Conservation (phyloP, 1,284 basidiomycete species). For the Thelephora terrestris region DNA sequence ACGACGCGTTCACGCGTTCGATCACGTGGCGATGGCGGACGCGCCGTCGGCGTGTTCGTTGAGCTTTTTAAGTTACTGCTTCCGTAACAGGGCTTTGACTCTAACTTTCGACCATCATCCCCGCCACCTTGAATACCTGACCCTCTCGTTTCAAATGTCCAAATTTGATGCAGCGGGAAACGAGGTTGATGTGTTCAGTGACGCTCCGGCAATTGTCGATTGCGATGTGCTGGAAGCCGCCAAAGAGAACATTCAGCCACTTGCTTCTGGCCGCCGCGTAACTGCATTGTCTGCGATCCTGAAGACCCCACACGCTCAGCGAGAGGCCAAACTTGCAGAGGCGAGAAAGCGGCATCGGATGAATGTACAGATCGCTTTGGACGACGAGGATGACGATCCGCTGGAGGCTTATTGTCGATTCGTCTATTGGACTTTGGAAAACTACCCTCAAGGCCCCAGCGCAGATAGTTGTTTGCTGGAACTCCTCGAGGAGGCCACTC, state of each 20-base stretch:
- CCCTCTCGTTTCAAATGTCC: too few relatives aligned
- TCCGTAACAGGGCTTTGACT: too few relatives aligned
- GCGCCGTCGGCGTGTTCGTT: too few relatives aligned
- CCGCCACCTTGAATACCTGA: too few relatives aligned
- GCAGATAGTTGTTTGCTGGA: conserved; percentile 72
- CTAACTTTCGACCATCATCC: too few relatives aligned
- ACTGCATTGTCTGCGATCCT: conserved; percentile 63
- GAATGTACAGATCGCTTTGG: conserved; percentile 42
- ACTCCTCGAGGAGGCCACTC: conserved; percentile 73
- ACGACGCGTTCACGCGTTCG: too few relatives aligned
- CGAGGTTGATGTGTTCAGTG: conserved; percentile 21
- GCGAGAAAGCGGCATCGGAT: conserved; percentile 48
- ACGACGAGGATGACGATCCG: conserved; percentile 43
- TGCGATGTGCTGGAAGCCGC: conserved; percentile 72
- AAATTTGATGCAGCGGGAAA: not conserved
- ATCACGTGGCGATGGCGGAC: too few relatives aligned
- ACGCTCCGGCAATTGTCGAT: conserved; percentile 44
- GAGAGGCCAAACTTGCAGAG: conserved; percentile 54
- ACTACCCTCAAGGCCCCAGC: conserved; percentile 55
- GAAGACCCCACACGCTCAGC: conserved; percentile 61
- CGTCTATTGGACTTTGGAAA: conserved; percentile 64
- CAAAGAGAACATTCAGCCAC: conserved; percentile 76
- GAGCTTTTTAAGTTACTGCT: too few relatives aligned
- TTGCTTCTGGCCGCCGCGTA: conserved; percentile 62
- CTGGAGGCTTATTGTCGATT: conserved; percentile 52